These are phyloP conservation scores for Claviceps digitariae DNA, from an alignment of 2,329 filamentous ascomycete genomes.

Conservation along the genomic window DNA sequence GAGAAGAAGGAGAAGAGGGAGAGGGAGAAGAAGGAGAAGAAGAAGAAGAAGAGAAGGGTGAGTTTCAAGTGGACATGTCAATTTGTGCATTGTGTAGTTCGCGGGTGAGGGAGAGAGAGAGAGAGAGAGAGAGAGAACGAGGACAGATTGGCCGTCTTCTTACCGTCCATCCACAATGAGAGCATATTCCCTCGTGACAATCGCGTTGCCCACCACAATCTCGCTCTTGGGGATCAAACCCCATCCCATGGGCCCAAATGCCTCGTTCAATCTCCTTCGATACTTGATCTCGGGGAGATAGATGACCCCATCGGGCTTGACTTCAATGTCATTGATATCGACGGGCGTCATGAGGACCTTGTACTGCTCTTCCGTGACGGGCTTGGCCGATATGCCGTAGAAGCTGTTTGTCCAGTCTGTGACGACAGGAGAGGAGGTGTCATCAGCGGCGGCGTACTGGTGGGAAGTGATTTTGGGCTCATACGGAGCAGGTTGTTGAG, in stretches of 20 bases:
- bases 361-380: slow-evolving; percentile 58
- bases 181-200: slow-evolving; percentile 82
- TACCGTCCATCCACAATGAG: slow-evolving; percentile 80
- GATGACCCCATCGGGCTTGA: slow-evolving; percentile 93
- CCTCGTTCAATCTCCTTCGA: slow-evolving; percentile 72
- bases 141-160: slow-evolving; percentile 17
- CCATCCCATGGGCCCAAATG: slow-evolving; percentile 94
- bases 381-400: slow-evolving; percentile 57
- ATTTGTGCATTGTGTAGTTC: too few species aligned
- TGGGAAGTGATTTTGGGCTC: slow-evolving; percentile 9
- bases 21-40: background rate
- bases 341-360: slow-evolving; percentile 56
- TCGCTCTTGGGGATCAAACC: slow-evolving; percentile 81
- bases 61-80: too few species aligned
- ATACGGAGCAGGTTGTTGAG: slow-evolving; percentile 4
- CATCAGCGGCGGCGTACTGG: slow-evolving; percentile 1
- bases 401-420: slow-evolving; percentile 75
- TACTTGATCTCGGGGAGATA: slow-evolving; percentile 99
- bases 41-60: background rate
- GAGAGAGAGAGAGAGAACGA: background rate
- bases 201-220: slow-evolving; percentile 67
- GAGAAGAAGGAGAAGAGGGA: background rate
- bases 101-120: background rate
- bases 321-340: slow-evolving; percentile 67
- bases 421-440: slow-evolving; percentile 1